Base-by-base conservation (phyloP, 2,329 filamentous ascomycete genomes). In the Fusarium nygamai region DNA sequence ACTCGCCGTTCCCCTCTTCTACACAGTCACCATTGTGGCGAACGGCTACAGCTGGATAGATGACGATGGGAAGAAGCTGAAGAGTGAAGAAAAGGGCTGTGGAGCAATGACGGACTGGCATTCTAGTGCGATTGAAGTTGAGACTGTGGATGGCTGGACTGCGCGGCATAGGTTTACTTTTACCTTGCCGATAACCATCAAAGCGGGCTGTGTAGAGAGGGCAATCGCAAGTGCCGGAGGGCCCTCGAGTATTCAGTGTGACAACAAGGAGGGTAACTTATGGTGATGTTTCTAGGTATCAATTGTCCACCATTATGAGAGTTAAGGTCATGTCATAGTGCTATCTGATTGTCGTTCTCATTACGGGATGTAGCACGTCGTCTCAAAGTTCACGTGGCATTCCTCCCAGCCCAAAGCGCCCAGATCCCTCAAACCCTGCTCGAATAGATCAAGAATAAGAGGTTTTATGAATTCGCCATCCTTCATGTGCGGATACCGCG, bases 361-460 rank as follows among this genome's bases (percentile, higher is more conserved):
- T n/a, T 20, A 34, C 22, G 48, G 22, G 16, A 53, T 16, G 3
- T 53, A 53, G n/a, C 3, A 24, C 9, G 0, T 0, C 3, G 31
- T 53, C 0, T 53, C 22, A 36, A 53, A 53, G 48, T 2, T 0
- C 0, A 36, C 1, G n/a, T 53, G 31, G 2, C n/a, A 36, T 5
- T 53, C 48, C 2, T 53, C 31, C 48, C 48, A 53, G 2, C 48
- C 48, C n/a, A 53, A 36, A 9, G 48, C 48, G 4, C 33, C 48
- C 4, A 16, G 4, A 20, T 36, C 17, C 22, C 17, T 53, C 0
- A 53, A n/a, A 2, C 31, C 48, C 5, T 53, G 48, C 17, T 53
- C 31, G 11, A 53, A 53, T 2, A 27, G 5, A 10, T 53, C 48
- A 19, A 36, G 12, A 14, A 13, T 53, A 0, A 53, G 48, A 24